A percentile compares a stretch with the other conserved stretches of the same genome.
These are phyloP conservation scores for Fusarium setosum DNA, from an alignment of 2,329 filamentous ascomycete genomes.

Conservation along the genomic window DNA sequence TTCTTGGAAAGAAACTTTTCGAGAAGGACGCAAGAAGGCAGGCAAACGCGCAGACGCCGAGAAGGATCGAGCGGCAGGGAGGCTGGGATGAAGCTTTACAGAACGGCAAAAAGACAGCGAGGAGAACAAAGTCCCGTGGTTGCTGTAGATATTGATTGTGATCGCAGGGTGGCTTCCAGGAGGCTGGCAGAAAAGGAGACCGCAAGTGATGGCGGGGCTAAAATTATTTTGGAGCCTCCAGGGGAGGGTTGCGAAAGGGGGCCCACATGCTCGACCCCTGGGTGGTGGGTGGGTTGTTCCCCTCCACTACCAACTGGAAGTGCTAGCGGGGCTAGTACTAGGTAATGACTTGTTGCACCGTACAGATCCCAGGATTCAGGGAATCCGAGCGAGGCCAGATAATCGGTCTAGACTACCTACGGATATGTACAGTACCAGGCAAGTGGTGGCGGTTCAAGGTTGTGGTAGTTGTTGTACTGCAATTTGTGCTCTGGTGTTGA, in stretches of 20 bases:
- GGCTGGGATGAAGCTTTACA: slow-evolving; percentile 41
- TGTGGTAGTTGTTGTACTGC: no score
- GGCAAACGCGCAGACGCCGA: slow-evolving; percentile 34
- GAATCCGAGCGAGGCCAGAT: no score
- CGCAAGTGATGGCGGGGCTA: slow-evolving; percentile 54
- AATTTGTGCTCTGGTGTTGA: neutral
- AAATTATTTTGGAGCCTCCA: slow-evolving; percentile 52
- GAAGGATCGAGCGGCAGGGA: slow-evolving; percentile 27
- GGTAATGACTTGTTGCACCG: slow-evolving; percentile 9
- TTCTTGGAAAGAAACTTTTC: slow-evolving; percentile 17
- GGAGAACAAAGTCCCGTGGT: slow-evolving; percentile 41
- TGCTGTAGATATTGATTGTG: slow-evolving; percentile 45
- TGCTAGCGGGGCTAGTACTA: neutral
- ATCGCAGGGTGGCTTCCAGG: slow-evolving; percentile 35
- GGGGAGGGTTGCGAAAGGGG: slow-evolving; percentile 21
- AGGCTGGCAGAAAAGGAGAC: slow-evolving; percentile 48
- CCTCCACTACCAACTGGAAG: neutral
- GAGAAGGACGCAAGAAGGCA: slow-evolving; percentile 21
- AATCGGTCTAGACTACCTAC: no score
- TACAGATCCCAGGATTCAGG: neutral
- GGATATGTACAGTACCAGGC: no score
- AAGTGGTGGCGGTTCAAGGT: no score
- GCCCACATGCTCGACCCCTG: slow-evolving; percentile 21
- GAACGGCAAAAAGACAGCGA: slow-evolving; percentile 35
- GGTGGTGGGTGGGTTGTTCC: slow-evolving; percentile 8